phyloP scores from a whole-genome alignment of 768 basidiomycete genomes.

The Kwoniella botswanensis region DNA sequence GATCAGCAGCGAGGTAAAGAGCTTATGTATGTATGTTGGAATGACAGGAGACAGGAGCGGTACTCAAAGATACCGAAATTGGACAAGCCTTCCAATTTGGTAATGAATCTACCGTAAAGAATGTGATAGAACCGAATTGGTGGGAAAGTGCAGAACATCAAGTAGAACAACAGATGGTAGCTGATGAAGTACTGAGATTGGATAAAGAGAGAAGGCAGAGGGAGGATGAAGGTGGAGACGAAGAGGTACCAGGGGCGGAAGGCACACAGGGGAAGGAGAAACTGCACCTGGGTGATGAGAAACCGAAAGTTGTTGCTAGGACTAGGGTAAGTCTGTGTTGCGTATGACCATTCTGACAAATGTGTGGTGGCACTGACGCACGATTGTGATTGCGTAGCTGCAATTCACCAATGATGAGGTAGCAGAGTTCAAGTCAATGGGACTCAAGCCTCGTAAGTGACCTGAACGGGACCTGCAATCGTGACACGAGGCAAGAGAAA shows the following conservation, averaged over 20 bases:
- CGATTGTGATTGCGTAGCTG: slow-evolving; percentile 62
- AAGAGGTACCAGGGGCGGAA: slow-evolving; percentile 17
- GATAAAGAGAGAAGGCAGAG: slow-evolving; percentile 39
- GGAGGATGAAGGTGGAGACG: slow-evolving; percentile 60
- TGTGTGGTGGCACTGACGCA: not conserved
- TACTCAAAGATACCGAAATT: slow-evolving; percentile 57
- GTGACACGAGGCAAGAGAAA: not conserved
- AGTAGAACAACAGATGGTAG: slow-evolving; percentile 35
- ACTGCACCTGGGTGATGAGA: slow-evolving; percentile 23
- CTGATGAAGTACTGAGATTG: slow-evolving; percentile 37
- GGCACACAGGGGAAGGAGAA: slow-evolving; percentile 22
- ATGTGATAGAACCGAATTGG: slow-evolving; percentile 52
- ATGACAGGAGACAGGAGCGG: slow-evolving; percentile 53
- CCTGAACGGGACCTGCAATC: no score
- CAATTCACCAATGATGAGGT: slow-evolving; percentile 86
- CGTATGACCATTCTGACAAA: not conserved
- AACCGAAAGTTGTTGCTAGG: slow-evolving; percentile 41
- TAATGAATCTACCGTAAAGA: slow-evolving; percentile 41
- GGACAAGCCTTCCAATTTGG: slow-evolving; percentile 60
- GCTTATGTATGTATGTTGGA: not conserved
- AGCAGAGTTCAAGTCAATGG: slow-evolving; percentile 78
- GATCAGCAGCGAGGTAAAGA: not conserved
- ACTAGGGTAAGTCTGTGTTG: slow-evolving; percentile 38
- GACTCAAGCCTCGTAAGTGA: slow-evolving; percentile 71
- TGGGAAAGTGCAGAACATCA: slow-evolving; percentile 44